phyloP scores from a whole-genome alignment of 257 asterid species.

The Leptodermis oblonga region DNA sequence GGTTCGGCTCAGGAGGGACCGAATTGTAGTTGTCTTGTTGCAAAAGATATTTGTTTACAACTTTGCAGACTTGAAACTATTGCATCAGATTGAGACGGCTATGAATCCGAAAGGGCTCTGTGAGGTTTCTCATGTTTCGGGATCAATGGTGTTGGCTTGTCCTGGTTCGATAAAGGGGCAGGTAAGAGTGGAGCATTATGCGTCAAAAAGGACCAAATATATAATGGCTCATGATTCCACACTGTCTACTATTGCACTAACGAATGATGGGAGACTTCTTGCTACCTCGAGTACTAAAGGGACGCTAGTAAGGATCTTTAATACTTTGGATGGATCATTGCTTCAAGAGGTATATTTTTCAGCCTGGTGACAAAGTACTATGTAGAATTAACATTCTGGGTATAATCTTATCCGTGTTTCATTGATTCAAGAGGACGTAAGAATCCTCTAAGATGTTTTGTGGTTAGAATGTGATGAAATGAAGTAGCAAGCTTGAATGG shows the following conservation, averaged over 20 bases:
- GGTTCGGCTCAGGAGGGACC: constrained; percentile 68
- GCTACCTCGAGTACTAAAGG: constrained; percentile 93
- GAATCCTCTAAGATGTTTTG: not conserved
- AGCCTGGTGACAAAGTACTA: not conserved
- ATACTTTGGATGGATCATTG: constrained; percentile 77
- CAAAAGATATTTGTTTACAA: constrained; percentile 80
- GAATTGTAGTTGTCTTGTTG: constrained; percentile 64
- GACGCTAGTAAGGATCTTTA: constrained; percentile 66
- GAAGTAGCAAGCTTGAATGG: not conserved
- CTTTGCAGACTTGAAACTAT: constrained; percentile 71
- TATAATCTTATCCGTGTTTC: not conserved
- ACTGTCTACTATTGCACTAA: constrained; percentile 59
- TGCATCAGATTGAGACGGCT: constrained; percentile 86
- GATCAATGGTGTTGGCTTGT: constrained; percentile 71
- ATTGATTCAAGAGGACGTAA: not conserved
- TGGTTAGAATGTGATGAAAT: not conserved
- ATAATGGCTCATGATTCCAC: constrained; percentile 79
- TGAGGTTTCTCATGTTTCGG: constrained; percentile 70
- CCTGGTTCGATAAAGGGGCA: constrained; percentile 88
- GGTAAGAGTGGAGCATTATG: constrained; percentile 83
- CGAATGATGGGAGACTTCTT: constrained; percentile 75
- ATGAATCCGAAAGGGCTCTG: constrained; percentile 82
- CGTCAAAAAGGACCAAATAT: constrained; percentile 63
- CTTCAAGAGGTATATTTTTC: constrained; percentile 64
- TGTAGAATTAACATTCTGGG: not conserved